A percentile compares a stretch with the other conserved stretches of the same genome.
Conservation (phyloP, 1,284 basidiomycete genomes). For the Fomitopsis pinicola region DNA sequence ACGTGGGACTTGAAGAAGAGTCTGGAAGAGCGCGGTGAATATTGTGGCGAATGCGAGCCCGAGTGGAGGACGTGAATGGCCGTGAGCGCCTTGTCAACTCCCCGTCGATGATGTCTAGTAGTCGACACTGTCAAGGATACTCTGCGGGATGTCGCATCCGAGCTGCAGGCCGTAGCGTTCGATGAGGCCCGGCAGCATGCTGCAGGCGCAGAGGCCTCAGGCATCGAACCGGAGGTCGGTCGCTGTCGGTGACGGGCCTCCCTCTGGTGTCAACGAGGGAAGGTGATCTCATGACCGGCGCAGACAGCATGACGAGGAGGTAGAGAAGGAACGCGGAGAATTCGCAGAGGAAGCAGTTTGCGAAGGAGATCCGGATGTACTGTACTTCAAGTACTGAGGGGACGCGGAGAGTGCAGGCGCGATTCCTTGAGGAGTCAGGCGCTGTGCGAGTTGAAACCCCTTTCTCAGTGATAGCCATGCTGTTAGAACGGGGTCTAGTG, state of each 20-base stretch:
- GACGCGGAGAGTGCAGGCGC: conserved; percentile 15
- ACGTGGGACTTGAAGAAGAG: no score
- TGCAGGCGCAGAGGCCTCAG: conserved; percentile 67
- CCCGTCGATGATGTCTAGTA: conserved; percentile 38
- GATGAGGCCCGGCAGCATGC: conserved; percentile 31
- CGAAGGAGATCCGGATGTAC: conserved; percentile 43
- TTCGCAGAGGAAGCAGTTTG: conserved; percentile 43
- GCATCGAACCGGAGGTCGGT: conserved; percentile 66
- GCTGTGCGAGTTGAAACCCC: neutral
- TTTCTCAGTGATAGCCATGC: neutral
- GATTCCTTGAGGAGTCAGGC: neutral
- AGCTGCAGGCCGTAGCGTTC: conserved; percentile 54
- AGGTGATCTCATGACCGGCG: conserved; percentile 73
- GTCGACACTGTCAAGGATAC: conserved; percentile 37
- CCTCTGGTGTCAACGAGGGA: conserved; percentile 38
- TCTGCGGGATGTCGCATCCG: conserved; percentile 34
- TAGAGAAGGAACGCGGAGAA: conserved; percentile 62
- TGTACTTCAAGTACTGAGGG: conserved; percentile 20
- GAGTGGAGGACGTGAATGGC: conserved; percentile 60
- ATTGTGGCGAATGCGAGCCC: conserved; percentile 55
- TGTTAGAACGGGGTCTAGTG: no score
- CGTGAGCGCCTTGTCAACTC: conserved; percentile 48
- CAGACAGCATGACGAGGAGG: conserved; percentile 67
- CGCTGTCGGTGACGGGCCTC: conserved; percentile 42
- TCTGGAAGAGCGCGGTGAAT: no score